Conservation (phyloP, 805 yeast genomes). For the Scheffersomyces amazonensis region DNA sequence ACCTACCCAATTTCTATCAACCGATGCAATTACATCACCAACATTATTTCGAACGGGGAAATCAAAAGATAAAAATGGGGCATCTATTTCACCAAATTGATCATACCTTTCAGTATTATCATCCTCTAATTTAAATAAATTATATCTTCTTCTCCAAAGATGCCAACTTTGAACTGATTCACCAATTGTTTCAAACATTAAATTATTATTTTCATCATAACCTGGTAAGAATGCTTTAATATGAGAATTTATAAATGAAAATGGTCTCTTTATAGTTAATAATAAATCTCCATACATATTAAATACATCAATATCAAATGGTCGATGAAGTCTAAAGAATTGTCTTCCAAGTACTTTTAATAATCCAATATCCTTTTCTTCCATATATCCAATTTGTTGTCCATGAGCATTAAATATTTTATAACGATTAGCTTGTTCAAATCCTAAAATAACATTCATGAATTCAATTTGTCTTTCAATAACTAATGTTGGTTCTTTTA, state of each 20-base stretch:
- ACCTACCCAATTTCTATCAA: conserved; percentile 95
- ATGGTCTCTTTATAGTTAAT: conserved; percentile 74
- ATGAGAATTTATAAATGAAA: conserved; percentile 85
- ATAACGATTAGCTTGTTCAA: conserved; percentile 87
- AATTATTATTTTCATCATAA: conserved; percentile 28
- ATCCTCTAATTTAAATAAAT: conserved; percentile 58
- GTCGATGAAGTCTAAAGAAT: conserved; percentile 79
- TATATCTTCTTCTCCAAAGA: conserved; percentile 86
- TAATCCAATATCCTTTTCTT: conserved; percentile 75
- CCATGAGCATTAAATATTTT: conserved; percentile 72
- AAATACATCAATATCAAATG: conserved; percentile 71
- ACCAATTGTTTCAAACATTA: conserved; percentile 57
- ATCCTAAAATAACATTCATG: conserved; percentile 83
- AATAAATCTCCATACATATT: conserved; percentile 60
- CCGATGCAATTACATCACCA: conserved; percentile 64
- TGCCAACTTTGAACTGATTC: conserved; percentile 95
- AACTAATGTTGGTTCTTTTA: conserved; percentile 79
- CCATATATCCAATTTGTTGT: conserved; percentile 71
- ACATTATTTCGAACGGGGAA: conserved; percentile 69
- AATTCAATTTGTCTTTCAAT: conserved; percentile 86
- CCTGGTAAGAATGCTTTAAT: conserved; percentile 71
- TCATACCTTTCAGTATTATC: conserved; percentile 45
- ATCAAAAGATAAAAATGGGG: conserved; percentile 82
- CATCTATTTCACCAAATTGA: conserved; percentile 86
- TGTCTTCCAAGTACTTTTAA: conserved; percentile 76